Conservation (phyloP, 352 stramenopile species). For the Globisporangium ultimum region DNA sequence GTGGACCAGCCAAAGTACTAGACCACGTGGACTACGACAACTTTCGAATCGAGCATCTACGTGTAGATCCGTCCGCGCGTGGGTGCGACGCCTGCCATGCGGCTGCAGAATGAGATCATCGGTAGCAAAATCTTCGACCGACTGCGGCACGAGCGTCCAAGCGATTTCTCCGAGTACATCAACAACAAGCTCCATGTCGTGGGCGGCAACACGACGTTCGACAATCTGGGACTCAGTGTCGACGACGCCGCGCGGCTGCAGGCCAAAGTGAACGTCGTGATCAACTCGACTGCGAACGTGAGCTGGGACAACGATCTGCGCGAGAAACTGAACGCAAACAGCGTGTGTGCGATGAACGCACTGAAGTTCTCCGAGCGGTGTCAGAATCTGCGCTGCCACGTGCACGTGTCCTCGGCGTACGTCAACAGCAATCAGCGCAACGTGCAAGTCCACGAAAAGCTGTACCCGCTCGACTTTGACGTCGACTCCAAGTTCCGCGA, state of each 20-base stretch:
- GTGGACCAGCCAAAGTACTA: too few relatives aligned
- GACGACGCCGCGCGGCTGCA: constrained; percentile 42
- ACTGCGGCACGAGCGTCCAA: constrained; percentile 37
- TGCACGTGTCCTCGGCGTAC: constrained; percentile 85
- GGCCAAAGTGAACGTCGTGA: constrained; percentile 51
- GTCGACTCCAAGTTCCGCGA: constrained; percentile 53
- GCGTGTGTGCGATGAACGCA: constrained; percentile 57
- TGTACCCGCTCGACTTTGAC: constrained; percentile 87
- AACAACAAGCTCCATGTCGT: constrained; percentile 56
- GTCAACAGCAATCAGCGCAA: constrained; percentile 80
- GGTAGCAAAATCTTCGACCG: constrained; percentile 72
- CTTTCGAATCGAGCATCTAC: too few relatives aligned
- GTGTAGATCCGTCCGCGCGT: constrained; percentile 77
- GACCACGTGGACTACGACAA: too few relatives aligned
- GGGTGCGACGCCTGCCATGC: constrained; percentile 41
- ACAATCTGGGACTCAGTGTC: constrained; percentile 44
- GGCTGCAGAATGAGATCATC: constrained; percentile 76
- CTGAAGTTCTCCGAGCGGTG: constrained; percentile 61
- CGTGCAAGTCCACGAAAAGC: constrained; percentile 48
- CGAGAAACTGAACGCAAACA: constrained; percentile 86
- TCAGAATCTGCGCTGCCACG: constrained; percentile 42
- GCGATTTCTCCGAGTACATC: constrained; percentile 48
- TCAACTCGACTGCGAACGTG: constrained; percentile 82
- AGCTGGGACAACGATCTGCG: constrained; percentile 80
- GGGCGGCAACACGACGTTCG: constrained; percentile 63